Base-by-base conservation (phyloP, 2,329 filamentous ascomycete species). In the Claviceps sp. region DNA sequence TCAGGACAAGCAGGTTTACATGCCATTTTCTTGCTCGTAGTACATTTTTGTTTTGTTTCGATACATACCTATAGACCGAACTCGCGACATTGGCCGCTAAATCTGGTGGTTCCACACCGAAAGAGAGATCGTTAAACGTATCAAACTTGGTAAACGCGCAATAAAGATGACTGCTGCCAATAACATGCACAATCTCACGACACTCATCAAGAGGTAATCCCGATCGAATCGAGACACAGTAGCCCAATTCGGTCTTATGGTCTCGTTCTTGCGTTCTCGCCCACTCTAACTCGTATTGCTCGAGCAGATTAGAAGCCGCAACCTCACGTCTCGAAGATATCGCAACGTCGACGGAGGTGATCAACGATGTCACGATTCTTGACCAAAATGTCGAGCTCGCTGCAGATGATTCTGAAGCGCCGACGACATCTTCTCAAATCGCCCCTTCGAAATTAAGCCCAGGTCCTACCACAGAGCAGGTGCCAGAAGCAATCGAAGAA, bases 261-360 rank as follows among this genome's bases (percentile, higher is more conserved):
- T 20, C 11, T 43, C 9, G 16, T 14, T 42, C 26, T 30, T 34
- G n/a, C 9, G 22, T 14, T 46, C 26, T 30, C 18, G n/a, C 6
- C 30, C 34, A 9, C 18, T 49, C 47, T 51, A 38, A 36, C 30
- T 26, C 18, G 18, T 14, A 2, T 14, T 41, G 24, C 42, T 50
- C 46, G 47, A 38, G 7, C 67, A 98, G 93, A 72, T 86, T 98
- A 61, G 93, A 98, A 77, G 93, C 93, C 67, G 93, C 93, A 41
- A 98, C 93, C 50, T 93, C 89, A 57, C 84, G 93, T 54, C 81
- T 98, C 52, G 93, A 98, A 73, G 93, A 98, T 68, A 95, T 98
- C 63, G 91, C 93, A 46, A 82, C 87, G 58, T 85, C 88, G 16
- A 81, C 78, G 51, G 83, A 85, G 59, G 67, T 77, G 2, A 75